Evolutionary conservation across 805 yeast species (phyloP).

Genomic region (Scheffersomyces lignosus): DNA sequence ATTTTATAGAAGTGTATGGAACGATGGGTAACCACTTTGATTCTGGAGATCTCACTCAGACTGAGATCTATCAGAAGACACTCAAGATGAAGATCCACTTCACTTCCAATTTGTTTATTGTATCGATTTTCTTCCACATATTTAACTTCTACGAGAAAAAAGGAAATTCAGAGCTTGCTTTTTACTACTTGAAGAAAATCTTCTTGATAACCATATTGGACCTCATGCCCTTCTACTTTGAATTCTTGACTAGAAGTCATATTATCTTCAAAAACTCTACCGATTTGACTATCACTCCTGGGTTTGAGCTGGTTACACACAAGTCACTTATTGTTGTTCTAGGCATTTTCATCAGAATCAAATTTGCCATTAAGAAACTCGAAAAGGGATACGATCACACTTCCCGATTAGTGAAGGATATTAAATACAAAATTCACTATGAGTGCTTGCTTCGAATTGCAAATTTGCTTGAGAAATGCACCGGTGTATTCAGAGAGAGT

Average conservation of each 20-base stretch:
- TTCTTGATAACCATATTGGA: conserved; percentile 21
- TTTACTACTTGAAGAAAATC: conserved; percentile 37
- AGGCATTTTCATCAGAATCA: conserved; percentile 7
- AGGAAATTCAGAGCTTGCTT: conserved; percentile 34
- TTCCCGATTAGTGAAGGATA: conserved; percentile 12
- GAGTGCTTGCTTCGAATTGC: conserved; percentile 3
- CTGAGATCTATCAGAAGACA: conserved; percentile 16
- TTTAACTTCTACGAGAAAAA: conserved; percentile 39
- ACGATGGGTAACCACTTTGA: conserved; percentile 5
- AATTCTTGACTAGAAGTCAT: conserved; percentile 11
- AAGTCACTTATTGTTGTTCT: conserved; percentile 13
- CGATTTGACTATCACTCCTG: conserved; percentile 19
- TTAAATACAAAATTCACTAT: conserved; percentile 15
- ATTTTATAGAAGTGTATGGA: conserved; percentile 20
- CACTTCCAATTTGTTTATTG: conserved; percentile 30
- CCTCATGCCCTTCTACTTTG: conserved; percentile 14
- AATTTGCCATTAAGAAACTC: conserved; percentile 2
- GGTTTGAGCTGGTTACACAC: conserved; percentile 17
- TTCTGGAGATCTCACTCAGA: conserved; percentile 18
- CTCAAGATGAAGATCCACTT: conserved; percentile 27
- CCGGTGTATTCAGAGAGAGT: conserved; percentile 6
- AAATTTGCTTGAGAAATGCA: conserved; percentile 1
- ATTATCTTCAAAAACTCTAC: conserved; percentile 11
- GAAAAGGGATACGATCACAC: conserved; percentile 17
- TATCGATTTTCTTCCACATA: conserved; percentile 44